Evolutionary conservation across 1,139 yeast genomes (phyloP), one percentile per base, ranked within the genome.

Genomic region (Protomyces macrosporus): DNA sequence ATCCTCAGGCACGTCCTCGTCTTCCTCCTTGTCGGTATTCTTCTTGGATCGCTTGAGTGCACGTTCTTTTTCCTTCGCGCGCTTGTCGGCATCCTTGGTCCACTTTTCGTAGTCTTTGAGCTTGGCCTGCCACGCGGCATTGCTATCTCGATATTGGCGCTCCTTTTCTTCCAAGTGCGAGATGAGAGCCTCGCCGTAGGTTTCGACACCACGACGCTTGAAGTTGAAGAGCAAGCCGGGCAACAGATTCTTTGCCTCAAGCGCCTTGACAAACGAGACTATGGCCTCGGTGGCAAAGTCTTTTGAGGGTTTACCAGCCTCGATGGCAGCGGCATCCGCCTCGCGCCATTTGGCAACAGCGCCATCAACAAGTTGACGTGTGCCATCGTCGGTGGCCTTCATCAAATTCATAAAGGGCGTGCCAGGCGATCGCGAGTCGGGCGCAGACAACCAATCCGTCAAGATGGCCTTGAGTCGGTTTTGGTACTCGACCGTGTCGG

Each of bases 61-160:
- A 32, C 62, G 51, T 45, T 63, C 64, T 32, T 45, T 48, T 32
- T 63, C 64, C 37, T 63, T 63, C 23, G 53, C 60, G 16, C 65
- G 40, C 57, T 63, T 60, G 40, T 50, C 58, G 4, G 65, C 65
- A 39, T 56, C 59, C 12, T 58, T 58, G 33, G 54, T 59, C 65
- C 65, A 63, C 39, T 63, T 63, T 33, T 63, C 57, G 34, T 59
- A 63, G 14, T 56, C 63, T 48, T 60, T 60, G 48, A 63, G 53
- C 30, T 63, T 63, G 37, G 53, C 53, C 37, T 63, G 62, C 65
- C 65, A 63, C n/a, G 56, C 64, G 7, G 60, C 64, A 14, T 60
- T 55, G 32, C 48, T 55, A 12, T 63, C 65, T 34, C 65, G 63
- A 45, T 60, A 63, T 16, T 63, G 60, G 4, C 56, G 33, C 34